Evolutionary conservation across 2,329 filamentous ascomycete genomes (phyloP).

Genomic region (Annulohypoxylon truncatum): DNA sequence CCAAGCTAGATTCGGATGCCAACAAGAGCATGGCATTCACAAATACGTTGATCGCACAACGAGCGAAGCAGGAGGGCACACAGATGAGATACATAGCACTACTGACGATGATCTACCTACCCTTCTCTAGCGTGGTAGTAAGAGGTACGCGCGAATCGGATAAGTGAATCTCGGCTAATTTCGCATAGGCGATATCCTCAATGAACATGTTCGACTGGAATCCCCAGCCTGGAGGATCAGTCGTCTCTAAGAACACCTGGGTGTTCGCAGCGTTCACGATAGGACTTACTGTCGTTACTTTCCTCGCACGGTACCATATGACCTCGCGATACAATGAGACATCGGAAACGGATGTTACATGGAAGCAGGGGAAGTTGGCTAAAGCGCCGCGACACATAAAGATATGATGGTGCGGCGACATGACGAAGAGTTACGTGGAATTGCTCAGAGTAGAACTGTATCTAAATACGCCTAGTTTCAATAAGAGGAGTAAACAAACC

Average conservation of each 20-base stretch:
- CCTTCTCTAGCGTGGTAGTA: constrained; percentile 46
- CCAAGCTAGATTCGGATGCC: constrained; percentile 42
- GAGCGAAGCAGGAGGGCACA: constrained; percentile 44
- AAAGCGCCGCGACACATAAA: not conserved
- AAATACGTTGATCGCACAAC: constrained; percentile 42
- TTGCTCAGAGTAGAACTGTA: too few relatives aligned
- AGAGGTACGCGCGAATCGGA: not conserved
- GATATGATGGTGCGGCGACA: not conserved
- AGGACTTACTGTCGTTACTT: constrained; percentile 40
- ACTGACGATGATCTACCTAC: constrained; percentile 48
- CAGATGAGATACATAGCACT: constrained; percentile 49
- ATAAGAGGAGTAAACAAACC: too few relatives aligned
- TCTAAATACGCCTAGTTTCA: too few relatives aligned
- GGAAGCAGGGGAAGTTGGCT: constrained; percentile 12
- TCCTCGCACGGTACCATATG: constrained; percentile 35
- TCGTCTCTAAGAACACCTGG: constrained; percentile 47
- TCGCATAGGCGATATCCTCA: constrained; percentile 44
- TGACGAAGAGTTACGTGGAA: constrained; percentile 1
- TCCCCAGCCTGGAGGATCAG: constrained; percentile 31
- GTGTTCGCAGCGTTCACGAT: constrained; percentile 40
- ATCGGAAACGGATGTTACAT: not conserved
- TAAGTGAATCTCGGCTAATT: not conserved
- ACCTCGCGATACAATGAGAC: constrained; percentile 4
- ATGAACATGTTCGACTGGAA: constrained; percentile 47
- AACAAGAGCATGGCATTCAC: constrained; percentile 43